These are phyloP conservation scores for Teratosphaeria pseudoeucalypti DNA, from an alignment of 2,329 filamentous ascomycete species.

Conservation along the genomic window DNA sequence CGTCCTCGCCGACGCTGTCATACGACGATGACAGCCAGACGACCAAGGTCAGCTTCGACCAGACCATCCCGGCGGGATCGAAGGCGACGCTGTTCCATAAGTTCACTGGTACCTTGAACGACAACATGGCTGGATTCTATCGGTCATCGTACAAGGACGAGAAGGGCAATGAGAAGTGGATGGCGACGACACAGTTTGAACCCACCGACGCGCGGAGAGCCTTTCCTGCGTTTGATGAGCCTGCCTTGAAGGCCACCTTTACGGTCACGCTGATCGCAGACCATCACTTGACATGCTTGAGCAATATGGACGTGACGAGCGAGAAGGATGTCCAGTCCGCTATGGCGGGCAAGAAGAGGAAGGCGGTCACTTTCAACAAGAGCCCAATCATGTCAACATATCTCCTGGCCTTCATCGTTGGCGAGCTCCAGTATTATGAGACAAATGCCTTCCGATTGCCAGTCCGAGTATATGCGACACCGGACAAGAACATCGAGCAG, in stretches of 20 bases:
- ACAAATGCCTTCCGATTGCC: slow-evolving; percentile 85
- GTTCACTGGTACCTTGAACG: slow-evolving; percentile 73
- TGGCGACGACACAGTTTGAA: slow-evolving; percentile 94
- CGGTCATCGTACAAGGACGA: slow-evolving; percentile 81
- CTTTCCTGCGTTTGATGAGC: slow-evolving; percentile 95
- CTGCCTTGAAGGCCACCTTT: slow-evolving; percentile 84
- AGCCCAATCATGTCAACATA: slow-evolving; percentile 95
- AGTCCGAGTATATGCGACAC: slow-evolving; percentile 86
- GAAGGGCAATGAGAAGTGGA: slow-evolving; percentile 67
- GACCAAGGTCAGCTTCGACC: slow-evolving; percentile 68
- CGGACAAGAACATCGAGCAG: slow-evolving; percentile 80
- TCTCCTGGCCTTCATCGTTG: slow-evolving; percentile 84
- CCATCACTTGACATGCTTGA: slow-evolving; percentile 80
- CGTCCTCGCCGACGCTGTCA: slow-evolving; percentile 55
- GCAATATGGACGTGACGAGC: slow-evolving; percentile 89
- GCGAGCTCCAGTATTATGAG: slow-evolving; percentile 88
- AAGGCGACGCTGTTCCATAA: slow-evolving; percentile 69
- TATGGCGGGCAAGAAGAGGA: slow-evolving; percentile 55
- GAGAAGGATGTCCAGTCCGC: slow-evolving; percentile 62
- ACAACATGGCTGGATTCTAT: slow-evolving; percentile 97
- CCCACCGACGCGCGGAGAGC: slow-evolving; percentile 85
- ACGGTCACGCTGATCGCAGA: slow-evolving; percentile 85
- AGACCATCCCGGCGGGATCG: slow-evolving; percentile 60
- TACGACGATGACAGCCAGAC: slow-evolving; percentile 73
- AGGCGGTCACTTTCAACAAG: slow-evolving; percentile 84